Conservation (phyloP, 2,329 filamentous ascomycete species). For the Myrmaecium sp. region DNA sequence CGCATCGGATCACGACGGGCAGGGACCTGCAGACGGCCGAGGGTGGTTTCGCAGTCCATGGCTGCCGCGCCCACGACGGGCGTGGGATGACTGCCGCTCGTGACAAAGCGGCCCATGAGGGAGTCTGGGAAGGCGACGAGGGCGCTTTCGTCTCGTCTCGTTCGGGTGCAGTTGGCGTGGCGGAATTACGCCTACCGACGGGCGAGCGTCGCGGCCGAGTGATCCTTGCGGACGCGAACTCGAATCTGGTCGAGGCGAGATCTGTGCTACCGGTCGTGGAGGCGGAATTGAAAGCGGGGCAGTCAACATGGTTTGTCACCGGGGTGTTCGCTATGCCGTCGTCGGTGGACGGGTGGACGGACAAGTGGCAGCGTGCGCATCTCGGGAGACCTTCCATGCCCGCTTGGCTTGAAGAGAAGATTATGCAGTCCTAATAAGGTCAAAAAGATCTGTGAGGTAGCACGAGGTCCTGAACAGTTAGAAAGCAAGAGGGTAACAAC, state of each 20-base stretch:
- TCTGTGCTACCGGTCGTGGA: conserved; percentile 56
- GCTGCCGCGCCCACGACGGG: conserved; percentile 43
- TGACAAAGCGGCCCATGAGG: conserved; percentile 23
- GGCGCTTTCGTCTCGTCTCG: conserved; percentile 28
- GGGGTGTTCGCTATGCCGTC: conserved; percentile 55
- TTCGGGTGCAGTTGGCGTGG: conserved; percentile 34
- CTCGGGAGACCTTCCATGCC: too few relatives aligned
- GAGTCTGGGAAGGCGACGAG: conserved; percentile 13
- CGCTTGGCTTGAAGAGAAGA: too few relatives aligned
- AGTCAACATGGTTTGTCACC: conserved; percentile 49
- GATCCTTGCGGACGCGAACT: conserved; percentile 63
- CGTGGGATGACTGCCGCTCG: conserved; percentile 33
- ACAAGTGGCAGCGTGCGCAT: too few relatives aligned
- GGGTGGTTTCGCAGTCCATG: conserved; percentile 53
- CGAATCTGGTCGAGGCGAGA: conserved; percentile 55
- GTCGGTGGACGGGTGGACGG: conserved; percentile 33
- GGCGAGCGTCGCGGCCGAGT: conserved; percentile 39
- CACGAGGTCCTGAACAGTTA: too few relatives aligned
- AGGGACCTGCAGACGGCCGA: conserved; percentile 54
- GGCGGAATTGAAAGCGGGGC: conserved; percentile 39
- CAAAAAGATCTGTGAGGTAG: too few relatives aligned
- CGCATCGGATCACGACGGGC: conserved; percentile 42
- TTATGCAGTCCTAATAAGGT: too few relatives aligned
- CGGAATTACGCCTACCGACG: conserved; percentile 21
- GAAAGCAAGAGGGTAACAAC: too few relatives aligned